Base-by-base conservation (phyloP, 345 rosid genomes). In the Linum usitatissimum region DNA sequence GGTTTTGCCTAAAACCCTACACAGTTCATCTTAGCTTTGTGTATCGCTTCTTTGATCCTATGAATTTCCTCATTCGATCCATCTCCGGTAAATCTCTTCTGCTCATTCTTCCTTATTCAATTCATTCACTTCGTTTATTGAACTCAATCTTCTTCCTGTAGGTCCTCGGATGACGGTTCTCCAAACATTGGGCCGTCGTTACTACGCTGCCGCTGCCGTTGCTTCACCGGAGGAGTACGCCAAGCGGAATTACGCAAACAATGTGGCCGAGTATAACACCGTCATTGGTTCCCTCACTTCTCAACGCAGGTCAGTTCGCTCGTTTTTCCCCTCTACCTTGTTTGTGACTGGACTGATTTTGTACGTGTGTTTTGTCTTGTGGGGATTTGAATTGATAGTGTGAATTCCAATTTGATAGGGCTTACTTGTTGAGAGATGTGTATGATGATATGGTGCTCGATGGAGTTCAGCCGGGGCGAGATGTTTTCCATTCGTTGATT, bases 391-490 rank as follows among this genome's bases (percentile, higher is more conserved):
- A 9, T 18, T 12, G 23, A 39, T 53, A 17, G 13, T 61, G 5
- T 19, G 18, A 17, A 30, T 40, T 5, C 40, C 59, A 51, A 56
- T 14, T 12, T 49, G 38, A 45, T 61, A 91, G 97, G 82, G 63
- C 66, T 63, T 83, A 17, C 66, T 67, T 93, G 77, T 58, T 93
- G 79, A 86, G 90, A 70, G 97, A 90, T 71, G 96, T 74, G 13
- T 86, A 86, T 60, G 95, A 84, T 70, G 99, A 93, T 71, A 82
- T 90, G 99, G 70, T 81, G 86, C 77, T 93, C 60, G 99, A 93
- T 68, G 97, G 94, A 36, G 95, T 93, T 70, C 87, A 87, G 70
- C 99, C 99, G 12, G 78, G 76, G 34, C 73, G 88, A 64, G 96
- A 90, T 62, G 71, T 75, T 30, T 90, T 93, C 68, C 87, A 84